Conservation (phyloP, 352 stramenopile species). For the Pythium vanterpoolii region DNA sequence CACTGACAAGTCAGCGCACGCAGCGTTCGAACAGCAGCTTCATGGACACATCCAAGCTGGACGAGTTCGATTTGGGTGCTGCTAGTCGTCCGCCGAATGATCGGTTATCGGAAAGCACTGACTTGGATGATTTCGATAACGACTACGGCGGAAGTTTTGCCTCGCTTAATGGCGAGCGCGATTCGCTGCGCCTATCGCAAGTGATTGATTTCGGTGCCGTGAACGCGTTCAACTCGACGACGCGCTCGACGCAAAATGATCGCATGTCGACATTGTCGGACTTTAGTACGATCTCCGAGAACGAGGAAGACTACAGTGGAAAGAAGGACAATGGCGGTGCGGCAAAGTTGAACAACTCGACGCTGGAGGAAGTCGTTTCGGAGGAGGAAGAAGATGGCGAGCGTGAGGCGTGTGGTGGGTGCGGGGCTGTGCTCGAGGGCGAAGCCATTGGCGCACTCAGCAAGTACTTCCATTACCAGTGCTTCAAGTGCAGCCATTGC, state of each 20-base stretch:
- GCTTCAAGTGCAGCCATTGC: constrained; percentile 83
- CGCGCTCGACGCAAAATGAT: constrained; percentile 22
- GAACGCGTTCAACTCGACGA: constrained; percentile 36
- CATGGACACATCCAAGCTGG: constrained; percentile 31
- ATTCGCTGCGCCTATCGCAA: constrained; percentile 73
- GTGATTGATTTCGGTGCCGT: constrained; percentile 74
- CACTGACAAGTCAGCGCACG: constrained; percentile 2
- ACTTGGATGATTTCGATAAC: constrained; percentile 65
- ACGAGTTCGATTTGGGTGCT: constrained; percentile 71
- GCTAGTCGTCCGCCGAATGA: constrained; percentile 31
- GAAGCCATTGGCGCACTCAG: constrained; percentile 78
- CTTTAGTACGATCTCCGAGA: constrained; percentile 53
- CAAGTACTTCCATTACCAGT: constrained; percentile 84
- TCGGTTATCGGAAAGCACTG: constrained; percentile 62
- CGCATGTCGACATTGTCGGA: constrained; percentile 51
- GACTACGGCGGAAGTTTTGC: constrained; percentile 33
- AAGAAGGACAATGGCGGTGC: constrained; percentile 9
- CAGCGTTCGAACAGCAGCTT: constrained; percentile 24
- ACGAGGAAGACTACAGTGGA: constrained; percentile 19
- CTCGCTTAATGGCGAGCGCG: constrained; percentile 56
- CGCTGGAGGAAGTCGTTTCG: constrained; percentile 14
- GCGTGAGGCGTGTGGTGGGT: constrained; percentile 68
- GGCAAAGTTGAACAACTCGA: constrained; percentile 9
- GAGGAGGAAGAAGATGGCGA: constrained; percentile 65
- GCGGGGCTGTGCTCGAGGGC: constrained; percentile 62